Conservation (phyloP, 768 basidiomycete species). For the Collybia sp. region DNA sequence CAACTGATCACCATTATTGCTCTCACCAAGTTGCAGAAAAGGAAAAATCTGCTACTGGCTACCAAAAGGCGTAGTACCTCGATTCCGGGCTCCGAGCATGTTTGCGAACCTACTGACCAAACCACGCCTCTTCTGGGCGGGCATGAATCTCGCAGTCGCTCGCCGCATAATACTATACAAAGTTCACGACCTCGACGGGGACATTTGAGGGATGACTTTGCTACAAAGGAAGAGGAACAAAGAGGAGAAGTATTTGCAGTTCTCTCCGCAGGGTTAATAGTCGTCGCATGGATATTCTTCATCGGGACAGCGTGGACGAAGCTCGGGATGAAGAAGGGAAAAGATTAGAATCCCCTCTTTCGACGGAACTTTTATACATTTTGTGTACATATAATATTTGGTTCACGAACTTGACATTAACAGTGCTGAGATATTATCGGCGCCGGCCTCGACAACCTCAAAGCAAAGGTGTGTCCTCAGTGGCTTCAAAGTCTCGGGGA, state of each 20-base stretch:
- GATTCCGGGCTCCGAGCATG: not conserved
- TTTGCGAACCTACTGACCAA: not conserved
- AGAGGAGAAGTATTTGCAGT: slow-evolving; percentile 49
- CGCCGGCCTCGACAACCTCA: slow-evolving; percentile 31
- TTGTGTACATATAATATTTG: no score
- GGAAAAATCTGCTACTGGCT: slow-evolving; percentile 25
- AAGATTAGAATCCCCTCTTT: not conserved
- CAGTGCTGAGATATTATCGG: slow-evolving; percentile 11
- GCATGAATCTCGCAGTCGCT: slow-evolving; percentile 14
- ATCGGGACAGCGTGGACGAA: slow-evolving; percentile 56
- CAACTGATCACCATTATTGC: slow-evolving; percentile 49
- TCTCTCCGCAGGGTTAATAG: slow-evolving; percentile 36
- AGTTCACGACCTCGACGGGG: not conserved
- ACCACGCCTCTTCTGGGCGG: not conserved
- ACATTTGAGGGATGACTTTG: slow-evolving; percentile 12
- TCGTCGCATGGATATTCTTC: slow-evolving; percentile 60
- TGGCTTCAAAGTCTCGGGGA: slow-evolving; percentile 5
- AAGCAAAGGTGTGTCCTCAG: slow-evolving; percentile 29
- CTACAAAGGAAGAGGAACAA: slow-evolving; percentile 25
- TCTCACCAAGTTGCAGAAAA: slow-evolving; percentile 43
- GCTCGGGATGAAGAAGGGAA: slow-evolving; percentile 36
- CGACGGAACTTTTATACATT: no score
- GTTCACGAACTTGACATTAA: slow-evolving; percentile 21
- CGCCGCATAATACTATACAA: not conserved
- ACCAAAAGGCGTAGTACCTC: slow-evolving; percentile 4